A percentile compares a stretch with the other conserved stretches of the same genome.
Evolutionary conservation across 2,329 filamentous ascomycete species (phyloP).

Genomic region (Clarireedia monteithiana): DNA sequence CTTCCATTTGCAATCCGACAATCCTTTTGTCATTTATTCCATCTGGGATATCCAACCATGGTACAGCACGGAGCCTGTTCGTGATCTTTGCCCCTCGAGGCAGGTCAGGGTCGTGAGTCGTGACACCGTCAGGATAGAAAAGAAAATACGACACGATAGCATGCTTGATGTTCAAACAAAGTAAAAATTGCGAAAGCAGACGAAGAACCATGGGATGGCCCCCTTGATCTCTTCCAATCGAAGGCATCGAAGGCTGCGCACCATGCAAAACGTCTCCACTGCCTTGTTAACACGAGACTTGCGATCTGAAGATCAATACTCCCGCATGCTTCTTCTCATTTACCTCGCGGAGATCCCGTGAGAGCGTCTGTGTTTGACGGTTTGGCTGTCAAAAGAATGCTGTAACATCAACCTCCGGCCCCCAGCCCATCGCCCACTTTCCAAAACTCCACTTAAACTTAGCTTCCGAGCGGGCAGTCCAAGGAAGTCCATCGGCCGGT

Average conservation of each 20-base stretch:
- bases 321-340: not conserved
- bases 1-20: not conserved
- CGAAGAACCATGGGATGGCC: not conserved
- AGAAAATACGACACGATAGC: too few relatives aligned
- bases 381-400: too few relatives aligned
- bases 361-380: not conserved
- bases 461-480: too few relatives aligned
- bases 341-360: slow-evolving; percentile 3
- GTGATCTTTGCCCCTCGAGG: not conserved
- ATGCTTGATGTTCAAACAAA: not conserved
- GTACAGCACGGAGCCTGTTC: not conserved
- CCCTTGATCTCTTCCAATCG: not conserved
- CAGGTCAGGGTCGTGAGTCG: too few relatives aligned
- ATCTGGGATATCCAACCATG: not conserved
- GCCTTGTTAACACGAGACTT: not conserved
- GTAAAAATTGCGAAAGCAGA: not conserved
- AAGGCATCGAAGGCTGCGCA: not conserved
- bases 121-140: too few relatives aligned
- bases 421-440: too few relatives aligned
- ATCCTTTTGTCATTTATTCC: not conserved
- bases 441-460: too few relatives aligned
- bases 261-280: too few relatives aligned
- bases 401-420: too few relatives aligned
- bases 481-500: too few relatives aligned
- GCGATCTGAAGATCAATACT: slow-evolving; percentile 5